Base-by-base conservation (phyloP, 2,329 filamentous ascomycete genomes). In the Chrysoporthe deuterocubensis region DNA sequence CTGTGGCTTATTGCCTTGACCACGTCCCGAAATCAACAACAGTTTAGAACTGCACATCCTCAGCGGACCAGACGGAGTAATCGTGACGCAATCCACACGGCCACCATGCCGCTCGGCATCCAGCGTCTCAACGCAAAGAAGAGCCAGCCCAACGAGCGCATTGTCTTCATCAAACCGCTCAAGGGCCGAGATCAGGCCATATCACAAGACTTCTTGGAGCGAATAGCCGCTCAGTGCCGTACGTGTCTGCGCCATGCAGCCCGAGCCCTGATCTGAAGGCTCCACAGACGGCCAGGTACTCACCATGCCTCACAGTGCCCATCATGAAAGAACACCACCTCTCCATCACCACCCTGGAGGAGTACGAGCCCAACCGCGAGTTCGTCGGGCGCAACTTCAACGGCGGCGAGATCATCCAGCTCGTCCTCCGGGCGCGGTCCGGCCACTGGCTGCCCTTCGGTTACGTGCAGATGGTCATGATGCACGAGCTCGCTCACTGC, bases 401-500 rank as follows among this genome's bases (percentile, higher is more conserved):
- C 73, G 91, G 90, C 8, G 94, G 93, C 44, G 93, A 96, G 76
- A 90, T 95, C 46, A 88, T 97, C 62, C 93, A 97, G 79, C 85
- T 97, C 1, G 93, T 97, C 1, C 85, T 97, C 37, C 90, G 90
- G 73, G 88, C 91, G 0, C 85, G 84, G 0, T 82, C 85, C 0
- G 87, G 87, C 37, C 85, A 81, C 68, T 97, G 93, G 93, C 82
- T 97, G 32, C 91, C 92, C 0, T 94, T 96, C 75, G 84, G 88
- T 70, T 93, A 94, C 75, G 92, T 97, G 18, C 92, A 96, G 78
- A 95, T 96, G 92, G 92, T 96, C 72, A 96, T 97, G 93, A 94
- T 96, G 88, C 93, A 97, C 76, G 92, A 96, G 81, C 82, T 96
- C 42, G 93, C 93, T 3, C 93, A 96, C 77, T 94, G 92, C 83